These are phyloP conservation scores for Astraeus odoratus DNA, from an alignment of 768 basidiomycete genomes.

Conservation along the genomic window DNA sequence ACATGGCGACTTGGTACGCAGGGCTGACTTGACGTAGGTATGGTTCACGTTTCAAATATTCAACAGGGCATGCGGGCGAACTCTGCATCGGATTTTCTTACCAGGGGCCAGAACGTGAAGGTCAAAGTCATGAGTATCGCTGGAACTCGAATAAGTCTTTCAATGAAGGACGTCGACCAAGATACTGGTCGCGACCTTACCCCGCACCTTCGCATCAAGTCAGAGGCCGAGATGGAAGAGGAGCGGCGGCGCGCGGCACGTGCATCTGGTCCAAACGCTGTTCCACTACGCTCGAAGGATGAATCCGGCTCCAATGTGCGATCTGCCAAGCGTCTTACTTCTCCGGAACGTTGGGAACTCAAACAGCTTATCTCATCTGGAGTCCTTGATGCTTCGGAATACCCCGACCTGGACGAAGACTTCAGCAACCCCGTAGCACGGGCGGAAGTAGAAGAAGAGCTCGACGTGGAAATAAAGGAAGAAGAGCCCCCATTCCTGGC, in stretches of 20 bases:
- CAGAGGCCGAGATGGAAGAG: conserved; percentile 89
- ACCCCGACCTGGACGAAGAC: conserved; percentile 88
- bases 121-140: conserved; percentile 96
- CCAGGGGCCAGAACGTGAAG: conserved; percentile 79
- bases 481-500: conserved; percentile 95
- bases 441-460: conserved; percentile 89
- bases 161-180: conserved; percentile 99
- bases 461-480: conserved; percentile 95
- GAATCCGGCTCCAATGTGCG: conserved; percentile 49
- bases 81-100: conserved; percentile 80
- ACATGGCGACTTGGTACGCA: background rate
- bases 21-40: conserved; percentile 45
- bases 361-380: conserved; percentile 98
- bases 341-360: conserved; percentile 98
- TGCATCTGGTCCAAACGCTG: conserved; percentile 78
- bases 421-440: conserved; percentile 67
- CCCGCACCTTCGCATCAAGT: conserved; percentile 90
- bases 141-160: conserved; percentile 73
- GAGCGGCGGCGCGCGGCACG: conserved; percentile 57
- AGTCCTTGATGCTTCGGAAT: conserved; percentile 85
- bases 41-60: conserved; percentile 95
- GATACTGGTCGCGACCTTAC: conserved; percentile 82
- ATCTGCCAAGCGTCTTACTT: conserved; percentile 86
- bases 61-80: conserved; percentile 80
- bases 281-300: conserved; percentile 61